Evolutionary conservation across 768 basidiomycete genomes (phyloP).

Genomic region (Pulveroboletus sp.): DNA sequence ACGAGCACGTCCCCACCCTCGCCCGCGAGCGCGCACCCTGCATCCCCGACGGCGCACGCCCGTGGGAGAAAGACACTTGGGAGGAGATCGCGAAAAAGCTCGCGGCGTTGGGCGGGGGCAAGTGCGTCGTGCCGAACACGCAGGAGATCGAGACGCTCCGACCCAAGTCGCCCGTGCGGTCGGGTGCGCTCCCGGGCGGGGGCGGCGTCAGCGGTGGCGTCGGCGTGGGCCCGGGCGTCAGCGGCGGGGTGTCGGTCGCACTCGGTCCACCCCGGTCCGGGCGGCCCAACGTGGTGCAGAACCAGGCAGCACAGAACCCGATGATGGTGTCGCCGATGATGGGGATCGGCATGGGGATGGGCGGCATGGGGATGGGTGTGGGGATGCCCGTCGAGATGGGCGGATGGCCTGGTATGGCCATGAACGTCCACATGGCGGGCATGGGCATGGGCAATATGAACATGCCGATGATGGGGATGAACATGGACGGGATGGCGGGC

Average conservation of each 20-base stretch:
- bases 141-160: constrained; percentile 80
- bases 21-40: constrained; percentile 29
- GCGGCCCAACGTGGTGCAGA: constrained; percentile 11
- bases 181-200: constrained; percentile 27
- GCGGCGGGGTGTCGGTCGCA: constrained; percentile 18
- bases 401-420: constrained; percentile 35
- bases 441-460: constrained; percentile 41
- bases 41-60: constrained; percentile 29
- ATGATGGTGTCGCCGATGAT: constrained; percentile 40
- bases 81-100: constrained; percentile 59
- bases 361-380: constrained; percentile 35
- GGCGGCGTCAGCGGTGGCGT: constrained; percentile 23
- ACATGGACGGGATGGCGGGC: constrained; percentile 31
- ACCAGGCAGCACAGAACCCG: constrained; percentile 22
- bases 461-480: constrained; percentile 42
- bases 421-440: constrained; percentile 36
- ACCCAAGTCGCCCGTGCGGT: constrained; percentile 78
- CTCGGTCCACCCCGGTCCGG: constrained; percentile 17
- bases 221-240: constrained; percentile 17
- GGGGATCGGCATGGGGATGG: constrained; percentile 43
- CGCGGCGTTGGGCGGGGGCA: constrained; percentile 43
- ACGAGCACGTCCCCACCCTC: constrained; percentile 45
- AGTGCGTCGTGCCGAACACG: constrained; percentile 67
- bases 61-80: constrained; percentile 66
- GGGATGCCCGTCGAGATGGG: constrained; percentile 34